Conservation (phyloP, 2,329 filamentous ascomycete species). For the Periglandula ipomoeae region DNA sequence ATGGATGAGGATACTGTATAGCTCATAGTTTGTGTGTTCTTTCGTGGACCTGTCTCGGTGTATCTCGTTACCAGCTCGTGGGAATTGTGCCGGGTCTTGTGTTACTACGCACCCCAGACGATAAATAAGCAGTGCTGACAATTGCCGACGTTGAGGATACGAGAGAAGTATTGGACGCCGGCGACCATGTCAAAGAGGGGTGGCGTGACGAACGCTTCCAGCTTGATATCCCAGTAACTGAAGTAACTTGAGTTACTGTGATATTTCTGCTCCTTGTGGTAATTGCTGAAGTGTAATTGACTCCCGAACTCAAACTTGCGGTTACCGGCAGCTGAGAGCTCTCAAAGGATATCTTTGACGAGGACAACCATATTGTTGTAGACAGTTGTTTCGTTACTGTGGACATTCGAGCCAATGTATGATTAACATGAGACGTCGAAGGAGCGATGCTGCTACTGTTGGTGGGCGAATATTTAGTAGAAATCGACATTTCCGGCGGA, state of each 20-base stretch:
- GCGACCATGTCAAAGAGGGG: neutral
- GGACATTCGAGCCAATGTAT: neutral
- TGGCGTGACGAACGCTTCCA: neutral
- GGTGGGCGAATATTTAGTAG: neutral
- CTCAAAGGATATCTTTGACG: neutral
- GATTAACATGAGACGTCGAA: neutral
- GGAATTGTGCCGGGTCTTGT: neutral
- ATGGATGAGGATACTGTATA: neutral
- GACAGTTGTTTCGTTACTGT: neutral
- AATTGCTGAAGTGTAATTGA: neutral
- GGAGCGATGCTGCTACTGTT: neutral
- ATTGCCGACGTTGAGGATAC: neutral
- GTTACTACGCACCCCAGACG: neutral
- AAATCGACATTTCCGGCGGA: neutral
- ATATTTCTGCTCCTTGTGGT: neutral
- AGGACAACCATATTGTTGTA: neutral
- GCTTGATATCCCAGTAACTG: neutral
- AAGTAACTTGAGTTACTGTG: neutral
- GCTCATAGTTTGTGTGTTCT: neutral
- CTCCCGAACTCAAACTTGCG: neutral
- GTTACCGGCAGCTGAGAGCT: conserved; percentile 5
- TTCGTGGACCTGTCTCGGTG: neutral
- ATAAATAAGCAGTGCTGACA: neutral
- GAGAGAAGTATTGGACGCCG: neutral
- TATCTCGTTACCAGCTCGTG: neutral